Conservation (phyloP, 2,329 filamentous ascomycete genomes). For the Chaetomium sp. region DNA sequence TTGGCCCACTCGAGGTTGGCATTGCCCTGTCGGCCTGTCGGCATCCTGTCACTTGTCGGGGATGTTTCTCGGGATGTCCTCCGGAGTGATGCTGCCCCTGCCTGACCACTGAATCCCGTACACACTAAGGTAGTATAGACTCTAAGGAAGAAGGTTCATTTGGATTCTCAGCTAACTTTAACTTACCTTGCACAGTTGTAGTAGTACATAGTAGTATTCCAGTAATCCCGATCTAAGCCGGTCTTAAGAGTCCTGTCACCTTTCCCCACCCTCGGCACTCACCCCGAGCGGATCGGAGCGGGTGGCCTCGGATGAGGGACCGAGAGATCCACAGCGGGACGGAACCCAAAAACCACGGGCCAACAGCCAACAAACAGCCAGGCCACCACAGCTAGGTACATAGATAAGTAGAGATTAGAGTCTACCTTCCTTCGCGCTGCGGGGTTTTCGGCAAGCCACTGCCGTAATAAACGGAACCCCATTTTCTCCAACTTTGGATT, state of each 20-base stretch:
- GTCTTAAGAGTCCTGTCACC: too few relatives aligned
- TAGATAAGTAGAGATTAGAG: too few relatives aligned
- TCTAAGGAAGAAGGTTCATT: not conserved
- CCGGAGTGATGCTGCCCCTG: not conserved
- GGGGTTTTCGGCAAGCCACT: conserved; percentile 2
- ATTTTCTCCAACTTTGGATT: not conserved
- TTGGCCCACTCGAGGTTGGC: not conserved
- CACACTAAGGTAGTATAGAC: too few relatives aligned
- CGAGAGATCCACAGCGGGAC: conserved; percentile 4
- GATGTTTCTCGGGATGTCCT: not conserved
- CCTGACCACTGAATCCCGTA: not conserved
- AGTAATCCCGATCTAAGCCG: not conserved
- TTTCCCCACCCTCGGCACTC: not conserved
- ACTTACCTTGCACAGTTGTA: not conserved
- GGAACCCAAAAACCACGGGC: too few relatives aligned
- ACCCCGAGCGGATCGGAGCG: not conserved
- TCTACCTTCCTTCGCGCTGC: not conserved
- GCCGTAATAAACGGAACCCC: not conserved
- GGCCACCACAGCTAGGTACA: too few relatives aligned
- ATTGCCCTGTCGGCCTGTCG: not conserved
- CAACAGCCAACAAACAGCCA: too few relatives aligned
- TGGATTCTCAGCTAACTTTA: not conserved
- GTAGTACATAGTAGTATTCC: not conserved
- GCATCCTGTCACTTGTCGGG: not conserved
- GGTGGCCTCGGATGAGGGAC: not conserved